phyloP scores from a whole-genome alignment of 176 grass and related monocot species.

The Carex cristatella region DNA sequence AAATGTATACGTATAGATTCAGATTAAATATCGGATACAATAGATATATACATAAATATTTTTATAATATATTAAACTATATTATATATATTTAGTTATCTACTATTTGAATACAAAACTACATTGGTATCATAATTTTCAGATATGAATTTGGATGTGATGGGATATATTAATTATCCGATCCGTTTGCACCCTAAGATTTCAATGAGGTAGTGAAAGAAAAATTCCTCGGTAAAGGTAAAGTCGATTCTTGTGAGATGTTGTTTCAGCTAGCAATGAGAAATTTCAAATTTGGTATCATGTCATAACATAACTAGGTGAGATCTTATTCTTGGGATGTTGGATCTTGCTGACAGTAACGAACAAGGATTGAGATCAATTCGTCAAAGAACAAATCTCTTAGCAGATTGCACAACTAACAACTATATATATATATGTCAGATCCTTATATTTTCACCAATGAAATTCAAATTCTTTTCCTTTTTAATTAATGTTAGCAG shows the following conservation, averaged over 20 bases:
- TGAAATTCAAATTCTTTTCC: neutral
- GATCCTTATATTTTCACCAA: neutral
- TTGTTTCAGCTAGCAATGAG: neutral
- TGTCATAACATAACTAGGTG: neutral
- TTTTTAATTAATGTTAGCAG: neutral
- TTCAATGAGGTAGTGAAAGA: neutral
- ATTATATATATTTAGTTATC: too few species aligned
- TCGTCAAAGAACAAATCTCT: slow-evolving; percentile 6
- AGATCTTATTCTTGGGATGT: neutral
- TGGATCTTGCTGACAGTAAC: neutral
- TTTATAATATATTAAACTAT: too few species aligned
- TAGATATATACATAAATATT: too few species aligned
- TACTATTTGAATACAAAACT: too few species aligned
- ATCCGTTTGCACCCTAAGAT: neutral
- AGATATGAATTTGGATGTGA: too few species aligned
- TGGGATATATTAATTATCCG: too few species aligned
- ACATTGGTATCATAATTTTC: too few species aligned
- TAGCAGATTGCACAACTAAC: neutral
- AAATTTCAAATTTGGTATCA: neutral
- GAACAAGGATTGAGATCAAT: neutral
- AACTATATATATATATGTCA: neutral
- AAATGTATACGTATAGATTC: too few species aligned
- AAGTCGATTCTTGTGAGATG: neutral
- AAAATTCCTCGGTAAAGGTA: too few species aligned
- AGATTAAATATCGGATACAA: too few species aligned